These are phyloP conservation scores for Dianthus caryophyllus DNA, from an alignment of 148 eudicot species.

Conservation along the genomic window DNA sequence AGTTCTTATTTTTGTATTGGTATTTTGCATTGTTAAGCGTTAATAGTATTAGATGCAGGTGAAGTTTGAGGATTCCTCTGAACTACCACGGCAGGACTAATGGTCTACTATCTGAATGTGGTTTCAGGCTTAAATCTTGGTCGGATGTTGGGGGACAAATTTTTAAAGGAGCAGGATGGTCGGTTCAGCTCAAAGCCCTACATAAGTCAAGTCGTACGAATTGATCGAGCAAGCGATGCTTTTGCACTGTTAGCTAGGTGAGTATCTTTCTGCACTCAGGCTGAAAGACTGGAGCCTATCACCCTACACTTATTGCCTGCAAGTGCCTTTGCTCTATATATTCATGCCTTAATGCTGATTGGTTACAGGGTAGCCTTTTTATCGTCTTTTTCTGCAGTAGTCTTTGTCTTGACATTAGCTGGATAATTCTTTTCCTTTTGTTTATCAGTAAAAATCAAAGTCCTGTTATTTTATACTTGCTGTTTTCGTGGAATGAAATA, in stretches of 20 bases:
- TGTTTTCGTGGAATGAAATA: too few relatives aligned
- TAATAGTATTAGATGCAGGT: background rate
- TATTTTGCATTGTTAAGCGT: background rate
- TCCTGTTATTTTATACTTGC: too few relatives aligned
- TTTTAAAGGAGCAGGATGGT: conserved; percentile 82
- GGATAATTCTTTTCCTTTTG: background rate
- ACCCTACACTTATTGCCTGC: background rate
- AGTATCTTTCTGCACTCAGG: conserved; percentile 11
- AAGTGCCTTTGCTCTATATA: background rate
- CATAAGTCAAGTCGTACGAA: conserved; percentile 59
- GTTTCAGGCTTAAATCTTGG: conserved; percentile 78
- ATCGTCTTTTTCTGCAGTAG: background rate
- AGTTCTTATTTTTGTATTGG: background rate
- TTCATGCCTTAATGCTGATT: background rate
- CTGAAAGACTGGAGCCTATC: background rate
- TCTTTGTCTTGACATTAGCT: background rate
- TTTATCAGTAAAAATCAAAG: background rate
- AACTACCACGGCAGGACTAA: background rate
- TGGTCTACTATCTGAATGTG: conserved; percentile 1
- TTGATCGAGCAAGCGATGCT: conserved; percentile 51
- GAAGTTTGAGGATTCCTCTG: background rate
- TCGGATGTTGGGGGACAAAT: conserved; percentile 95
- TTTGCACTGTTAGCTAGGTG: conserved; percentile 90
- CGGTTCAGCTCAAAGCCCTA: conserved; percentile 89
- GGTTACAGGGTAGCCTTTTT: background rate